phyloP scores from a whole-genome alignment of 441 rosid genomes.

The Corymbia citriodora region DNA sequence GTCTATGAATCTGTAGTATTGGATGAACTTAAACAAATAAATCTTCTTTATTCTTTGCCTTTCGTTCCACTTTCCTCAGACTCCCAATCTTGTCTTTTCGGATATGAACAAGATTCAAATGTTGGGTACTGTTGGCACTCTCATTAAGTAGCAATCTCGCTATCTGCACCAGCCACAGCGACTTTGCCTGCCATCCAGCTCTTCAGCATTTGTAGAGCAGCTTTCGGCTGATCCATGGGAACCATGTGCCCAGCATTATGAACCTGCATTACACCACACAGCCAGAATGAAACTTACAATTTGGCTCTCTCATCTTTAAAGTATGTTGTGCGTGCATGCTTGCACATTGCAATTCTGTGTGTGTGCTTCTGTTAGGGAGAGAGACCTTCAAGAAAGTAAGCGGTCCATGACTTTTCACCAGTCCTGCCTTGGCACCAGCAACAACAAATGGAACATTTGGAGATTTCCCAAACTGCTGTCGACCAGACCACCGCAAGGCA shows the following conservation, averaged over 20 bases:
- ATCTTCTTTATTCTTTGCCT: not conserved
- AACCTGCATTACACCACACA: conserved; percentile 26
- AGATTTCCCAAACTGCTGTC: conserved; percentile 40
- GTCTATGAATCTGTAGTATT: not conserved
- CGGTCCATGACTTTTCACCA: conserved; percentile 55
- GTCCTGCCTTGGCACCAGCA: conserved; percentile 59
- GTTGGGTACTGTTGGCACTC: not conserved
- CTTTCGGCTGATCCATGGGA: conserved; percentile 96
- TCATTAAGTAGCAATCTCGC: conserved; percentile 11
- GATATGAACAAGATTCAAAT: not conserved
- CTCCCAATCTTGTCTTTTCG: not conserved
- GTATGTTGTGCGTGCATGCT: not conserved
- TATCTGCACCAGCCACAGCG: not conserved
- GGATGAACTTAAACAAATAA: not conserved
- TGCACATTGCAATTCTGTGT: not conserved
- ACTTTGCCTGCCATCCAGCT: conserved; percentile 78
- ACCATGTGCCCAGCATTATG: conserved; percentile 91
- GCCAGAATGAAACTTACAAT: not conserved
- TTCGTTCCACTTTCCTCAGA: not conserved
- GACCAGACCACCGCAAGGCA: conserved; percentile 75
- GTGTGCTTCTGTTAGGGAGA: not conserved
- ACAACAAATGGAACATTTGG: conserved; percentile 45
- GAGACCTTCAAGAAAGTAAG: conserved; percentile 75
- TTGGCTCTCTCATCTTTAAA: not conserved
- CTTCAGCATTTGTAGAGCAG: conserved; percentile 61